Evolutionary conservation across 306 rosid species (phyloP).

Genomic region (Cicer chorassanicum): DNA sequence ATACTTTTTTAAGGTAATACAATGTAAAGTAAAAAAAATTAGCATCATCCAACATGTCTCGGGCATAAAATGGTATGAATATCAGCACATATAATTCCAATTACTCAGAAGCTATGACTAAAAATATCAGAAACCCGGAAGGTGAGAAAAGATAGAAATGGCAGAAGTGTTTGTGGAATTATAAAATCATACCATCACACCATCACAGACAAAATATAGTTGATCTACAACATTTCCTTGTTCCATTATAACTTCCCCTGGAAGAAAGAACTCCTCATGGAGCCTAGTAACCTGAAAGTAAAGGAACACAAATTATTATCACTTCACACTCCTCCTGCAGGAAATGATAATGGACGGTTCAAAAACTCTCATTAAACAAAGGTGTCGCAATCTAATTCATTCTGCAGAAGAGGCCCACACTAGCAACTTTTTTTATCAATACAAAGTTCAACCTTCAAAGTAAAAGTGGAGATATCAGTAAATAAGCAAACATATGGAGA

Average conservation of each 20-base stretch:
- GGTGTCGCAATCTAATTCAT: slow-evolving; percentile 27
- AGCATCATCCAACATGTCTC: not conserved
- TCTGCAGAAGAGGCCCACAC: not conserved
- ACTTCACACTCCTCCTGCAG: slow-evolving; percentile 30
- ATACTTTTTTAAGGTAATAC: slow-evolving; percentile 30
- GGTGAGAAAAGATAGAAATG: slow-evolving; percentile 25
- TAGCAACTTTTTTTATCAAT: not conserved
- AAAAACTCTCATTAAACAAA: slow-evolving; percentile 12
- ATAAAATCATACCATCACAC: slow-evolving; percentile 71
- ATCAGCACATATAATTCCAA: slow-evolving; percentile 3
- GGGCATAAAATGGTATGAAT: slow-evolving; percentile 14
- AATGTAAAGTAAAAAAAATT: slow-evolving; percentile 15
- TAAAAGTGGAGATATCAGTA: slow-evolving; percentile 12
- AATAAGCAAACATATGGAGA: not conserved
- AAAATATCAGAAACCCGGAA: slow-evolving; percentile 1
- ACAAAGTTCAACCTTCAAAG: slow-evolving; percentile 26
- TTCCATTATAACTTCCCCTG: slow-evolving; percentile 91
- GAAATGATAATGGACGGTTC: slow-evolving; percentile 4
- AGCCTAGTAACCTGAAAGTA: slow-evolving; percentile 72
- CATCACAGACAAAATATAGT: slow-evolving; percentile 91
- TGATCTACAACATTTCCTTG: slow-evolving; percentile 93
- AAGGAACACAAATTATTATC: slow-evolving; percentile 34
- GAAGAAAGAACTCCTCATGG: slow-evolving; percentile 96
- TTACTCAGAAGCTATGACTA: slow-evolving; percentile 34
- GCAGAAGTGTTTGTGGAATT: slow-evolving; percentile 20